These are phyloP conservation scores for Daldinia concentrica DNA, from an alignment of 495 filamentous ascomycete species.

Conservation along the genomic window DNA sequence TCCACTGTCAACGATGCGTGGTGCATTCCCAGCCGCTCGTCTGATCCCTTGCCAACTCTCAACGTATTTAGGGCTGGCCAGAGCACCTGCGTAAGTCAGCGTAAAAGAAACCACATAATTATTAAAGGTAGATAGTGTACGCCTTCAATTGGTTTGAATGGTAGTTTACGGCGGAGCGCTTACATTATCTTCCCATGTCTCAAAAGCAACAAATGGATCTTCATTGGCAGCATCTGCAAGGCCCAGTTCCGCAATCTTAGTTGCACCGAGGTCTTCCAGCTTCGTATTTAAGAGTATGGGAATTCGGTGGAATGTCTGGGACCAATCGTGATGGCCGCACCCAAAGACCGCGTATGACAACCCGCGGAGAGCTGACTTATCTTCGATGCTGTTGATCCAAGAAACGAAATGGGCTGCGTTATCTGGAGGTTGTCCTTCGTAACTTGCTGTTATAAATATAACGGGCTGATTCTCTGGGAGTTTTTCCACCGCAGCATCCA, in stretches of 20 bases:
- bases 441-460: conserved; percentile 68
- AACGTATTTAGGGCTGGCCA: conserved; percentile 55
- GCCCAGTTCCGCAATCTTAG: conserved; percentile 59
- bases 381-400: conserved; percentile 63
- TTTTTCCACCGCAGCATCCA: conserved; percentile 66
- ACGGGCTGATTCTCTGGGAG: conserved; percentile 68
- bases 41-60: conserved; percentile 50
- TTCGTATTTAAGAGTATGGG: conserved; percentile 66
- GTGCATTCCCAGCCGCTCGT: conserved; percentile 54
- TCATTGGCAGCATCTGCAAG: conserved; percentile 64
- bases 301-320: conserved; percentile 70
- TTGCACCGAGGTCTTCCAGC: conserved; percentile 58
- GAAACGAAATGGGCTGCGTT: conserved; percentile 72
- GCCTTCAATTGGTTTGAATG: not conserved
- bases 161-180: not conserved
- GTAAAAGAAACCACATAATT: not conserved
- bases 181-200: conserved; percentile 65
- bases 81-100: conserved; percentile 43
- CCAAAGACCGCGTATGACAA: conserved; percentile 71
- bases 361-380: conserved; percentile 52
- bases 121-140: not conserved
- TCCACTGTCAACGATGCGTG: conserved; percentile 63
- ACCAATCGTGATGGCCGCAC: conserved; percentile 64
- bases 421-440: conserved; percentile 71
- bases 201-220: conserved; percentile 68